Percentiles rank a stretch among this genome's conserved stretches.
Conservation (phyloP, 768 basidiomycete species). For the Kwoniella newhampshirensis region DNA sequence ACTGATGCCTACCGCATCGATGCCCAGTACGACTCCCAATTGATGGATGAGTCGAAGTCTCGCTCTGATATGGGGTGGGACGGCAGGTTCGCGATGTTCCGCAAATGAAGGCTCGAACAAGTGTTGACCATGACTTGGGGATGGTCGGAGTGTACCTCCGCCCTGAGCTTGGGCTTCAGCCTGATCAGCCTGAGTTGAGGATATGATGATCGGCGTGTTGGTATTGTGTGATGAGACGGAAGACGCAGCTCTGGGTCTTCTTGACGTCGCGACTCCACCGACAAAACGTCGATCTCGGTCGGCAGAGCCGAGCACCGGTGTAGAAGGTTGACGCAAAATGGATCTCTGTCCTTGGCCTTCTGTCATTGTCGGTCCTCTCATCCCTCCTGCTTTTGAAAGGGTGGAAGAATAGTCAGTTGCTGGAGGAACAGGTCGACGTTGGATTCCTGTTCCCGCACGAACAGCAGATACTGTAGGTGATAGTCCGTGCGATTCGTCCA, state of each 20-base stretch:
- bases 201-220: slow-evolving; percentile 1
- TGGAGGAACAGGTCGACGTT: slow-evolving; percentile 1
- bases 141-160: slow-evolving; percentile 1
- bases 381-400: background rate
- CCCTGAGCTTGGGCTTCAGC: background rate
- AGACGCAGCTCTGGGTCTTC: slow-evolving; percentile 10
- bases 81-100: slow-evolving; percentile 23
- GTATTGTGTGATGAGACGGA: slow-evolving; percentile 6
- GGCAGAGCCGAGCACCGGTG: slow-evolving; percentile 12
- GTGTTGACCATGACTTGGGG: slow-evolving; percentile 3
- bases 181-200: slow-evolving; percentile 1
- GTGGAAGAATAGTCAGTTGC: background rate
- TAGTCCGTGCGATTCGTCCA: background rate
- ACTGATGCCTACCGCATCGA: slow-evolving; percentile 29
- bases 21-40: slow-evolving; percentile 31
- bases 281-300: background rate
- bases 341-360: slow-evolving; percentile 12
- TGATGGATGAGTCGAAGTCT: slow-evolving; percentile 34
- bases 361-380: slow-evolving; percentile 1
- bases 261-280: background rate
- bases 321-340: slow-evolving; percentile 31
- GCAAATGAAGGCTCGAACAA: slow-evolving; percentile 20
- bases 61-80: slow-evolving; percentile 39
- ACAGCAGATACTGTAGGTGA: background rate
- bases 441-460: background rate